These are phyloP conservation scores for Geotrichum aggregatum DNA, from an alignment of 1,139 yeast genomes.

Conservation along the genomic window DNA sequence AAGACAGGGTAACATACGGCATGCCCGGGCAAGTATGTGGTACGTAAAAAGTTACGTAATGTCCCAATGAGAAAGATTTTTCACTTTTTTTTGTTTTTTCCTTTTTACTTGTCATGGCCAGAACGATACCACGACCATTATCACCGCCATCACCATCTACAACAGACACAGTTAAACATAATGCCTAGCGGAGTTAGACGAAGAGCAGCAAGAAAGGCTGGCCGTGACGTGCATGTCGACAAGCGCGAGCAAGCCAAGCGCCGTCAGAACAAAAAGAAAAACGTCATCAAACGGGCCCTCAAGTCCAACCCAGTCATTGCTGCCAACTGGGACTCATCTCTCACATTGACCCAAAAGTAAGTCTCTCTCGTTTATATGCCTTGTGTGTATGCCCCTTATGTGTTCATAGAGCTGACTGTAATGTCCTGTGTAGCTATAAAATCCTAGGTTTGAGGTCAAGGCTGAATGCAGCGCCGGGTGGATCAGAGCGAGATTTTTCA, in stretches of 20 bases:
- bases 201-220: constrained; percentile 74
- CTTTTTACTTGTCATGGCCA: neutral
- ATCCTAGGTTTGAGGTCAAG: constrained; percentile 68
- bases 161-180: constrained; percentile 10
- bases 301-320: constrained; percentile 69
- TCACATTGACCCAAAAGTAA: constrained; percentile 72
- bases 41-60: neutral
- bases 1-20: too few species aligned
- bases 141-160: too few species aligned
- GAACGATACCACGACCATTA: too few species aligned
- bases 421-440: constrained; percentile 38
- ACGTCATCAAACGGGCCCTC: constrained; percentile 12
- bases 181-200: constrained; percentile 61
- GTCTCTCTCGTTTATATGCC: neutral
- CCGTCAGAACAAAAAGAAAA: constrained; percentile 7
- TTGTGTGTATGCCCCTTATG: neutral
- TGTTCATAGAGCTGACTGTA: neutral
- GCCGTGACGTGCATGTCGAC: constrained; percentile 20
- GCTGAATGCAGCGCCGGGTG: constrained; percentile 53
- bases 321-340: constrained; percentile 80
- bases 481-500: constrained; percentile 39
- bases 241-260: constrained; percentile 13
- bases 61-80: neutral
- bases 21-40: too few species aligned
- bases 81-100: neutral